Percentiles rank a stretch among this genome's conserved stretches.
Evolutionary conservation across 1,139 yeast species (phyloP).

Genomic region (Debaryomycetaceae sp.): DNA sequence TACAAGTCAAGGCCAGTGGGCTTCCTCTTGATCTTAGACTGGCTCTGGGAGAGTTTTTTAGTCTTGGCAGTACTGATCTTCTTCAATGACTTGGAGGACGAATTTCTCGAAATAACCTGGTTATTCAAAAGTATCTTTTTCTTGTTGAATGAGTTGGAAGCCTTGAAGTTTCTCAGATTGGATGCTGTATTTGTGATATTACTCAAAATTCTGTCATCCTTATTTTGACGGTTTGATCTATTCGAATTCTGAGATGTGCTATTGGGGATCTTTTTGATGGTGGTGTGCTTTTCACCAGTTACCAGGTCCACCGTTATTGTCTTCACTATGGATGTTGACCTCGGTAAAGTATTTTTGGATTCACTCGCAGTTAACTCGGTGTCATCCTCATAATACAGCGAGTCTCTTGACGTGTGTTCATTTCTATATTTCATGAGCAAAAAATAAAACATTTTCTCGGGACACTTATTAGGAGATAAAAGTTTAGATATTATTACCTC

Average conservation of each 20-base stretch:
- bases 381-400: slow-evolving; percentile 20
- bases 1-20: slow-evolving; percentile 19
- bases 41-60: slow-evolving; percentile 9
- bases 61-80: slow-evolving; percentile 4
- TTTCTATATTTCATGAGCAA: slow-evolving; percentile 79
- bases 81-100: slow-evolving; percentile 18
- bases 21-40: slow-evolving; percentile 21
- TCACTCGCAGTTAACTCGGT: slow-evolving; percentile 15
- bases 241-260: slow-evolving; percentile 22
- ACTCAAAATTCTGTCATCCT: slow-evolving; percentile 16
- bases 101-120: slow-evolving; percentile 24
- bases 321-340: slow-evolving; percentile 46
- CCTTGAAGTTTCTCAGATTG: slow-evolving; percentile 25
- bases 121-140: slow-evolving; percentile 29
- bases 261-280: slow-evolving; percentile 19
- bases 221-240: slow-evolving; percentile 10
- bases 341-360: slow-evolving; percentile 29
- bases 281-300: slow-evolving; percentile 26
- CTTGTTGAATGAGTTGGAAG: slow-evolving; percentile 40
- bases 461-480: slow-evolving; percentile 56
- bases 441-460: slow-evolving; percentile 90
- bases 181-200: slow-evolving; percentile 31
- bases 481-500: slow-evolving; percentile 58
- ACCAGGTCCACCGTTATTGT: slow-evolving; percentile 34
- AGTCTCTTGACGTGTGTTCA: slow-evolving; percentile 49